Evolutionary conservation across 2,329 filamentous ascomycete genomes (phyloP).

Genomic region (Aspergillus latus): DNA sequence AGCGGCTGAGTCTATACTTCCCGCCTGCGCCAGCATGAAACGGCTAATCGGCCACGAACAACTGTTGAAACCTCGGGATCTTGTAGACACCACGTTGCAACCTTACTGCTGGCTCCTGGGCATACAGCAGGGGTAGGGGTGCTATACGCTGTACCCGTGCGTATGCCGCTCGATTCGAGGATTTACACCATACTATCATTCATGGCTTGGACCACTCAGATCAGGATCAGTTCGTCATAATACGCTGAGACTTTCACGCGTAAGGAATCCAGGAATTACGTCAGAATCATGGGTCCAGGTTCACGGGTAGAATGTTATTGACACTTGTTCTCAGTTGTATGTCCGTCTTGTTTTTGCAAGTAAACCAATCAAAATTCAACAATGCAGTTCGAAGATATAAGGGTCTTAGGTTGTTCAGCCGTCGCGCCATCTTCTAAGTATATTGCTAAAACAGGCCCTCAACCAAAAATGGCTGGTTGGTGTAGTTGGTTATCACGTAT

Average conservation of each 20-base stretch:
- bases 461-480: slow-evolving; percentile 2
- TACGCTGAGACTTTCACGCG: background rate
- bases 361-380: too few relatives aligned
- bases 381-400: too few relatives aligned
- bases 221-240: background rate
- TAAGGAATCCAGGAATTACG: background rate
- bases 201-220: background rate
- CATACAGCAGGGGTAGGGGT: background rate
- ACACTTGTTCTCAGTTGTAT: too few relatives aligned
- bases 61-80: background rate
- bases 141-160: background rate
- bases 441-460: background rate
- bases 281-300: background rate
- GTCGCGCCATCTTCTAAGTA: background rate
- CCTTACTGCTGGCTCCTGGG: background rate
- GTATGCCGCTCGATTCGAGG: background rate
- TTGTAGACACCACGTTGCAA: background rate
- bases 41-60: background rate
- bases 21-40: background rate
- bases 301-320: background rate
- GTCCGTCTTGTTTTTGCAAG: too few relatives aligned
- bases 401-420: too few relatives aligned
- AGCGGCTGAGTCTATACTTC: background rate
- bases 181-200: too few relatives aligned
- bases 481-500: slow-evolving; percentile 30